phyloP scores from a whole-genome alignment of 495 filamentous ascomycete genomes.

The Pseudotulostoma volvatum region DNA sequence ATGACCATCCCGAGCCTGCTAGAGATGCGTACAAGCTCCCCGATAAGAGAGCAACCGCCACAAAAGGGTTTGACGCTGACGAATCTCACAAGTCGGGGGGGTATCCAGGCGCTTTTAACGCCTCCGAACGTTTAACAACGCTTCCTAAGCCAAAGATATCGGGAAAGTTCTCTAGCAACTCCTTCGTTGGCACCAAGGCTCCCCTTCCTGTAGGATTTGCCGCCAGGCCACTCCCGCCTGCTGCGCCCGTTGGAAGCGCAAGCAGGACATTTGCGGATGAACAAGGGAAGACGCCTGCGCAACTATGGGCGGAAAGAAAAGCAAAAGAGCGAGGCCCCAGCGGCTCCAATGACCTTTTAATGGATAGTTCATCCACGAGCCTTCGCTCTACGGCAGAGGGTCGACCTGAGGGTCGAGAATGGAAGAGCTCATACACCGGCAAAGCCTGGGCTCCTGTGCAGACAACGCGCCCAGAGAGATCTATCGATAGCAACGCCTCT shows the following conservation, averaged over 20 bases:
- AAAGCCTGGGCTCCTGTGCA: slow-evolving; percentile 79
- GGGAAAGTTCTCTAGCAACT: slow-evolving; percentile 63
- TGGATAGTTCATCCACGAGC: slow-evolving; percentile 15
- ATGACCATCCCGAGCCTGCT: slow-evolving; percentile 65
- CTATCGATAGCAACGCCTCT: slow-evolving; percentile 36
- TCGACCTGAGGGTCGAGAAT: slow-evolving; percentile 52
- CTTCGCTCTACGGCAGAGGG: slow-evolving; percentile 41
- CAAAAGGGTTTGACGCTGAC: too few relatives aligned
- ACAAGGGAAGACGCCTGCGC: slow-evolving; percentile 90
- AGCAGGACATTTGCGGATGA: slow-evolving; percentile 88
- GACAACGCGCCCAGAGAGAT: slow-evolving; percentile 50
- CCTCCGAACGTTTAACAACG: slow-evolving; percentile 66
- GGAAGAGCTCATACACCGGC: slow-evolving; percentile 79
- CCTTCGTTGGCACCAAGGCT: slow-evolving; percentile 68
- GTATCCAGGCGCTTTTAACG: too few relatives aligned
- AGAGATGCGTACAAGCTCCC: slow-evolving; percentile 88
- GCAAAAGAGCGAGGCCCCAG: slow-evolving; percentile 52
- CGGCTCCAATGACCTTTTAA: slow-evolving; percentile 22
- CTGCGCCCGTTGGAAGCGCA: slow-evolving; percentile 53
- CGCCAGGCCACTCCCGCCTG: slow-evolving; percentile 30
- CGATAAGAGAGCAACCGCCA: slow-evolving; percentile 88
- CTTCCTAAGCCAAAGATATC: slow-evolving; percentile 89
- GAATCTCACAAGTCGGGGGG: too few relatives aligned
- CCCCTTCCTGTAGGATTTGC: slow-evolving; percentile 54
- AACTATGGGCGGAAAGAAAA: slow-evolving; percentile 95